phyloP scores from a whole-genome alignment of 2,329 filamentous ascomycete species.

The Cordyceps tenuipes region DNA sequence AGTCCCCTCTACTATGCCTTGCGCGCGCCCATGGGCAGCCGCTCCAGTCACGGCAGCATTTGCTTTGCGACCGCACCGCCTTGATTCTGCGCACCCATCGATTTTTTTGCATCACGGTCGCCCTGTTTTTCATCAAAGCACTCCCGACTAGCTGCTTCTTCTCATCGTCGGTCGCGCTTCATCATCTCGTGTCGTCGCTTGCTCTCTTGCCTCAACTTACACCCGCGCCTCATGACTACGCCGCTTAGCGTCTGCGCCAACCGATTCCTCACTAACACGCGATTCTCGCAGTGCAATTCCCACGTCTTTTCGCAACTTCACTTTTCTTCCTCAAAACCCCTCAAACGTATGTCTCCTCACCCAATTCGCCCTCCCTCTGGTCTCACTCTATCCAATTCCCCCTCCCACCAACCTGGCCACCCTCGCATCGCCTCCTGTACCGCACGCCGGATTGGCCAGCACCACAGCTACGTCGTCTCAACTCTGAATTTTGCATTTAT shows the following conservation, averaged over 20 bases:
- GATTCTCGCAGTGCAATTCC: constrained; percentile 10
- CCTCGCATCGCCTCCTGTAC: neutral
- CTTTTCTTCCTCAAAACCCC: constrained; percentile 12
- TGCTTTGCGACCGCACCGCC: constrained; percentile 19
- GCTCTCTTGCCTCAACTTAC: constrained; percentile 9
- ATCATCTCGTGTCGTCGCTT: constrained; percentile 8
- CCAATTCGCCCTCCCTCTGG: neutral
- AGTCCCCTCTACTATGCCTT: constrained; percentile 39
- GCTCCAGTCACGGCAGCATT: constrained; percentile 17
- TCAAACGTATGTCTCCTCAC: constrained; percentile 12
- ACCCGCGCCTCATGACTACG: neutral
- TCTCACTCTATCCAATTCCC: neutral
- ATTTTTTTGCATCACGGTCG: constrained; percentile 8
- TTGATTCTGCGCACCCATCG: constrained; percentile 19
- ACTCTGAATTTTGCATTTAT: neutral
- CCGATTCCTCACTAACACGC: constrained; percentile 11
- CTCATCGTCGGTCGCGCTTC: neutral
- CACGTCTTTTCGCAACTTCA: constrained; percentile 4
- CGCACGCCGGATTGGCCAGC: neutral
- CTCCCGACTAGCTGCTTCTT: neutral
- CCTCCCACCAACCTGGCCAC: neutral
- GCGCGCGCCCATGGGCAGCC: constrained; percentile 27
- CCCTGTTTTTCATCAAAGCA: constrained; percentile 7
- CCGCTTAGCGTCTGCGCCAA: neutral
- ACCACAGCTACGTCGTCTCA: neutral